phyloP scores from a whole-genome alignment of 192 early-diverging fungal species.

The Rhizoclosmatium globosum region DNA sequence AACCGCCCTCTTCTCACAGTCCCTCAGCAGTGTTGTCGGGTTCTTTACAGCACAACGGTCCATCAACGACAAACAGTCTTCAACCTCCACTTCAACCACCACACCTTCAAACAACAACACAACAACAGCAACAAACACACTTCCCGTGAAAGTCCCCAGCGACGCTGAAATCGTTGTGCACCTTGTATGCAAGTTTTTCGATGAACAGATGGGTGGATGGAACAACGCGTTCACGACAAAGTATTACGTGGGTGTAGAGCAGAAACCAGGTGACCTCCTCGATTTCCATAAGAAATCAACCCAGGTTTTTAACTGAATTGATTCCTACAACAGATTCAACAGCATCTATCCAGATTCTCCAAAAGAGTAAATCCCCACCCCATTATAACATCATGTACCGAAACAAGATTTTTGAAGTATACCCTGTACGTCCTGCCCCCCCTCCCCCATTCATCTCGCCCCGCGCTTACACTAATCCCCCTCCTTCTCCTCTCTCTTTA shows the following conservation, averaged over 20 bases:
- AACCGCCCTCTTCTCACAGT: background rate
- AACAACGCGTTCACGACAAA: constrained; percentile 43
- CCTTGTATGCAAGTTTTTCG: constrained; percentile 52
- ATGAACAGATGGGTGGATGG: constrained; percentile 49
- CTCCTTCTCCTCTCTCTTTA: no score
- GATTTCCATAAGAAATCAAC: no score
- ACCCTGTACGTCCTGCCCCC: no score
- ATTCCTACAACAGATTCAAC: no score
- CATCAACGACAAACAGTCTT: background rate
- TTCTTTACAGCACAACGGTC: background rate
- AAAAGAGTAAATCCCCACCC: no score
- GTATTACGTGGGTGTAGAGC: constrained; percentile 43
- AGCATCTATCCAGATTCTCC: no score
- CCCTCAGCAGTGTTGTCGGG: background rate
- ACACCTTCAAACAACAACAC: background rate
- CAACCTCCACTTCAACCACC: background rate
- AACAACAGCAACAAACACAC: background rate
- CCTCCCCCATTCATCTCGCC: no score
- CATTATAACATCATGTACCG: no score
- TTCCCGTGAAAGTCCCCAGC: background rate
- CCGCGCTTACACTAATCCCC: no score
- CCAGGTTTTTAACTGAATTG: no score
- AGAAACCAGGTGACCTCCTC: constrained; percentile 38
- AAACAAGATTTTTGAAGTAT: no score
- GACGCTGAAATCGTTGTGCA: constrained; percentile 50